Evolutionary conservation across 805 yeast species (phyloP), one percentile per base, ranked within the genome.

Genomic region (Schwanniomyces sp.): DNA sequence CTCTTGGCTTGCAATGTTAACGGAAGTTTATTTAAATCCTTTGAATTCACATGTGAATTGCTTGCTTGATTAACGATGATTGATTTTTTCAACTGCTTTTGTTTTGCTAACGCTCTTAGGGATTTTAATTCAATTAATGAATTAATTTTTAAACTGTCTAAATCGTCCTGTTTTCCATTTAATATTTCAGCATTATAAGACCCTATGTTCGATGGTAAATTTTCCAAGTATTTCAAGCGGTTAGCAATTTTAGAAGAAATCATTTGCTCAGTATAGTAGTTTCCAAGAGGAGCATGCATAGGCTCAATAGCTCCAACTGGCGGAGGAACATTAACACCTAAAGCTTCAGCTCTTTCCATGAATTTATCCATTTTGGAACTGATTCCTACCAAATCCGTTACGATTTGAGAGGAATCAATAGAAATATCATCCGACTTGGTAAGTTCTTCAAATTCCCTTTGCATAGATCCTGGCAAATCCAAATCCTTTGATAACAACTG

Each of bases 101-200:
- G 96, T 54, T 84, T 81, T 1, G 86, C 74, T 46, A 88, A 70
- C 4, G 86, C 62, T 54, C 84, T 80, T 49, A 88, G 69, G 1
- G 87, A 72, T 62, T 86, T 88, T 56, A 88, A 69, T 66, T 88
- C 96, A 36, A 87, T 73, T 29, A 88, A 66, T 5, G 90, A 82
- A 46, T 75, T 78, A n/a, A 85, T 62, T 62, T 87, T 87, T 46
- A 85, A 64, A 12, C 74, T 76, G 57, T 86, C 91, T 11, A 47
- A 43, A 16, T 38, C 40, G 26, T 52, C 46, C 10, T 46, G 51
- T 25, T 72, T 70, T 1, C 70, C 65, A 16, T 16, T 21, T 5
- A 78, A 66, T 4, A 53, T 49, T 16, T 62, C 46, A 1, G 68
- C 57, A 50, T 79, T 45, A 47, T 62, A 82, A 2, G 88, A 75